These are phyloP conservation scores for Candida methanosorbosa DNA, from an alignment of 805 yeast genomes.

Conservation along the genomic window DNA sequence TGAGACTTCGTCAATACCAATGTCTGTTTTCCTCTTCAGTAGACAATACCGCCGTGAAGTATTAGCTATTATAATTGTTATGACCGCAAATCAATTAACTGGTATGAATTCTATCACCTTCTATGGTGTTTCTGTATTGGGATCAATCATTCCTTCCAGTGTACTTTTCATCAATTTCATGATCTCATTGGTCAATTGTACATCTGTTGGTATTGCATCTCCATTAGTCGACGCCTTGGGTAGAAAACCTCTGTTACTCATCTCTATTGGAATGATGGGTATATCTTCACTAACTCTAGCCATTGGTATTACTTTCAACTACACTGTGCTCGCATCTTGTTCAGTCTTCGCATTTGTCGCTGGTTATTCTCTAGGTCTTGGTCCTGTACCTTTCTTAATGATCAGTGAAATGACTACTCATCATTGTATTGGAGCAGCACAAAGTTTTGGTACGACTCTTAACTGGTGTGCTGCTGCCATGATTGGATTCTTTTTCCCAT, in stretches of 20 bases:
- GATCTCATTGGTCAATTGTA: constrained; percentile 3
- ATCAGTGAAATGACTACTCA: constrained; percentile 72
- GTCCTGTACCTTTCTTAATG: constrained; percentile 81
- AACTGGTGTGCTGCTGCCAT: constrained; percentile 80
- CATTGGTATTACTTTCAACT: not conserved
- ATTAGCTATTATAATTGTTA: constrained; percentile 24
- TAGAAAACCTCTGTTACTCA: constrained; percentile 32
- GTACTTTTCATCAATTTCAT: constrained; percentile 12
- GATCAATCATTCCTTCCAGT: constrained; percentile 27
- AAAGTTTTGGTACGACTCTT: constrained; percentile 74
- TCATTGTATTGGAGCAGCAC: constrained; percentile 69
- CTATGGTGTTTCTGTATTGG: constrained; percentile 33
- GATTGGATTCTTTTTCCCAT: constrained; percentile 68
- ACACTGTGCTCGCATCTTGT: not conserved
- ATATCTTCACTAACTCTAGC: constrained; percentile 2
- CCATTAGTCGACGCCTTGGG: constrained; percentile 24
- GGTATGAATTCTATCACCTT: constrained; percentile 36
- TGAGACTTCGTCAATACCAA: constrained; percentile 13
- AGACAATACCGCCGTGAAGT: constrained; percentile 9
- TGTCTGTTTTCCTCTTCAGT: constrained; percentile 11
- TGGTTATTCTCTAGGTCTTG: constrained; percentile 45
- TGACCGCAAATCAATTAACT: constrained; percentile 35
- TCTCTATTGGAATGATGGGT: constrained; percentile 25
- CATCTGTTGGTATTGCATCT: constrained; percentile 8
- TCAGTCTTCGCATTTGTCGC: constrained; percentile 3